A percentile compares a stretch with the other conserved stretches of the same genome.
Evolutionary conservation across 495 filamentous ascomycete genomes (phyloP).

Genomic region (Penicillium turbatum): DNA sequence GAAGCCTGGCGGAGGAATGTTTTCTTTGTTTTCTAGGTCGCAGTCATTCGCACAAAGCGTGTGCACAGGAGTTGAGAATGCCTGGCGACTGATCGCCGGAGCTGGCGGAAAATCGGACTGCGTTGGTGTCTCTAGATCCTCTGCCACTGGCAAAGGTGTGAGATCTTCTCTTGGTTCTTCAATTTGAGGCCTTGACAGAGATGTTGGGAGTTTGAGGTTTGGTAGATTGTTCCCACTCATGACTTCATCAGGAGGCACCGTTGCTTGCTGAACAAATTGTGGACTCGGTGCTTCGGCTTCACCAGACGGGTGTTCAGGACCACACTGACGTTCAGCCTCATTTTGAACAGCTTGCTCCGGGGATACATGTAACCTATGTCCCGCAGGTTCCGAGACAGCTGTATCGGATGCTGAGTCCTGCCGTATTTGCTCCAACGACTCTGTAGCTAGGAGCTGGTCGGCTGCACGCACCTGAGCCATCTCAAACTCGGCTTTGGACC

Average conservation of each 20-base stretch:
- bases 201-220: neutral
- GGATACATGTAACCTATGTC: neutral
- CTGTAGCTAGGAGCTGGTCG: neutral
- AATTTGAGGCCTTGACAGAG: neutral
- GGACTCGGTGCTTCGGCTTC: neutral
- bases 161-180: neutral
- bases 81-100: neutral
- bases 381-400: neutral
- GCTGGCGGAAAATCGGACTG: constrained; percentile 4
- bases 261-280: neutral
- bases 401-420: neutral
- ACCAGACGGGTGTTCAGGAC: neutral
- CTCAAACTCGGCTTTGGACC: constrained; percentile 13
- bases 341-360: neutral
- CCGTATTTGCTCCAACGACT: neutral
- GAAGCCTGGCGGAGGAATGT: constrained; percentile 16
- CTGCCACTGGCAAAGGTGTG: neutral
- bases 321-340: neutral
- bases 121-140: constrained; percentile 18
- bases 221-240: neutral
- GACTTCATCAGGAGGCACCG: neutral
- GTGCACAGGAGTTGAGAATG: constrained; percentile 2
- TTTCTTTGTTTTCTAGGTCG: constrained; percentile 20
- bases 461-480: neutral
- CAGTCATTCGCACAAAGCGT: constrained; percentile 6